Percentiles rank a stretch among this genome's conserved stretches.
phyloP scores from a whole-genome alignment of 1,284 basidiomycete species.

The Cutaneotrichosporon dermatis region DNA sequence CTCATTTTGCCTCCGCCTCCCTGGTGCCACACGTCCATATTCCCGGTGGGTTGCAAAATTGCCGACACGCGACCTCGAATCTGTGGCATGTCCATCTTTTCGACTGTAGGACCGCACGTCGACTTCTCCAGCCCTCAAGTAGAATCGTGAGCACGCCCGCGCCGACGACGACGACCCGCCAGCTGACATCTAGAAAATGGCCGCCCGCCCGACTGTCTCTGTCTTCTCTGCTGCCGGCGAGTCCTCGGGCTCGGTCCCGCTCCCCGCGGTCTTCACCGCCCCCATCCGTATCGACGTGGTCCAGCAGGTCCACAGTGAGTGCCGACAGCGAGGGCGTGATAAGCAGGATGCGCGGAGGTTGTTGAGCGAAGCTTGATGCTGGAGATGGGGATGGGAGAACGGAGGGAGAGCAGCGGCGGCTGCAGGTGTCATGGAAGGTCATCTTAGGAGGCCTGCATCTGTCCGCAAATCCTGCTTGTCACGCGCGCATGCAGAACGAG shows the following conservation, averaged over 20 bases:
- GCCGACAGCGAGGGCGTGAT: background rate
- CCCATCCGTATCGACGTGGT: constrained; percentile 99
- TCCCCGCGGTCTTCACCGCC: constrained; percentile 95
- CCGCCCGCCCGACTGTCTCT: constrained; percentile 82
- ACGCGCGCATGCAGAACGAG: too few relatives aligned
- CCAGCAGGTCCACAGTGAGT: constrained; percentile 94
- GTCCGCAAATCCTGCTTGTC: too few relatives aligned
- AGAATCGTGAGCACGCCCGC: background rate
- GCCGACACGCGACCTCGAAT: background rate
- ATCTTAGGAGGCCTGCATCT: too few relatives aligned
- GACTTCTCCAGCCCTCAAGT: constrained; percentile 3
- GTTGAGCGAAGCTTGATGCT: too few relatives aligned
- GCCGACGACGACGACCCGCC: background rate
- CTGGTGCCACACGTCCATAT: background rate
- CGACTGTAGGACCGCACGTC: background rate
- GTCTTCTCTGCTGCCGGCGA: constrained; percentile 74
- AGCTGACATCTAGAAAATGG: constrained; percentile 56
- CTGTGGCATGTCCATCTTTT: background rate
- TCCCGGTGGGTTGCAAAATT: too few relatives aligned
- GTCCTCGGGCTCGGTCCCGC: constrained; percentile 81
- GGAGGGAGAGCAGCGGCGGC: background rate
- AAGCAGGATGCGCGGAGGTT: background rate
- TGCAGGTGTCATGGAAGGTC: too few relatives aligned
- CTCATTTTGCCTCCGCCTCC: background rate
- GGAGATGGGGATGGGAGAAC: too few relatives aligned